A percentile compares a stretch with the other conserved stretches of the same genome.
phyloP scores from a whole-genome alignment of 495 filamentous ascomycete species.

The Lasiosphaeriaceae sp. region DNA sequence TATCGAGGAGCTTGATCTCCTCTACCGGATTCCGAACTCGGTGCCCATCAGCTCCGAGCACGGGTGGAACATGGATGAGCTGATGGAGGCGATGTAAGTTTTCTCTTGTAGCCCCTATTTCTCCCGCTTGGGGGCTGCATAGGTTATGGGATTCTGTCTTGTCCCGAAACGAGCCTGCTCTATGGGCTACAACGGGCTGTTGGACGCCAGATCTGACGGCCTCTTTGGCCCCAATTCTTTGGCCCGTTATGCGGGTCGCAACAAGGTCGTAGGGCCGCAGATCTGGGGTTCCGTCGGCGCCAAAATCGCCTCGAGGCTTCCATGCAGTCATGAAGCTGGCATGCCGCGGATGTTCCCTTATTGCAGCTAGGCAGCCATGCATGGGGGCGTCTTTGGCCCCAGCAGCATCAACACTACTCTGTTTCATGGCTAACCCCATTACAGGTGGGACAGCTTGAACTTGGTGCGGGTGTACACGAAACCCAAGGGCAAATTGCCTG shows the following conservation, averaged over 20 bases:
- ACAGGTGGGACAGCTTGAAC: conserved; percentile 86
- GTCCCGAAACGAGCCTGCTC: too few species aligned
- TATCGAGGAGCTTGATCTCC: conserved; percentile 91
- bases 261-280: too few species aligned
- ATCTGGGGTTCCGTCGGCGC: too few species aligned
- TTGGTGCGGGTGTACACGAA: conserved; percentile 94
- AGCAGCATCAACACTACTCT: too few species aligned
- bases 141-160: too few species aligned
- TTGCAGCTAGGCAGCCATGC: not conserved
- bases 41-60: conserved; percentile 96
- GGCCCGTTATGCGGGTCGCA: too few species aligned
- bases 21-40: conserved; percentile 95
- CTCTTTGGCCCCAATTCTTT: not conserved
- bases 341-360: too few species aligned
- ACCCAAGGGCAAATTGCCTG: conserved; percentile 90
- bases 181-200: too few species aligned
- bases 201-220: too few species aligned
- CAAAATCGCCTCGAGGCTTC: too few species aligned
- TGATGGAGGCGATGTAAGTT: conserved; percentile 83
- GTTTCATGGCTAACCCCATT: not conserved
- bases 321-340: too few species aligned
- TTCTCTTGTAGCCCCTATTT: not conserved
- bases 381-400: not conserved
- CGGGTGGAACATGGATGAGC: conserved; percentile 97
- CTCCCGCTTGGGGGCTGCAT: not conserved